phyloP scores from a whole-genome alignment of 305 asterid genomes.

The Salvia sclarea region DNA sequence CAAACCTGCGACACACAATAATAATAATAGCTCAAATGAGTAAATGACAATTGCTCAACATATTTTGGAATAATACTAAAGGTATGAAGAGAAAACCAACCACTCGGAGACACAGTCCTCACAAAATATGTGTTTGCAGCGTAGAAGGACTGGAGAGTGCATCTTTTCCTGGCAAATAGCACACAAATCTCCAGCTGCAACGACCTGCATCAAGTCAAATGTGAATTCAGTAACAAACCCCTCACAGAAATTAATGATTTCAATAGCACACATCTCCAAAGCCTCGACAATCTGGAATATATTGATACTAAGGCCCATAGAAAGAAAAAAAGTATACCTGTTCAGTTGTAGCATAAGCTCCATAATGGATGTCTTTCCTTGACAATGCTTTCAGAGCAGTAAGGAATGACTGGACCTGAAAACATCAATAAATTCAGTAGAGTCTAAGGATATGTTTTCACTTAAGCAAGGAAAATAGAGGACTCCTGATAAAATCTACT shows the following conservation, averaged over 20 bases:
- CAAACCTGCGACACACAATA: constrained; percentile 63
- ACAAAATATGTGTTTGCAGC: constrained; percentile 75
- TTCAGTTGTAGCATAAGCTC: constrained; percentile 77
- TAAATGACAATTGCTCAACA: not conserved
- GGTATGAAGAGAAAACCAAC: constrained; percentile 38
- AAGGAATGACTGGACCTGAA: constrained; percentile 65
- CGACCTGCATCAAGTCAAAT: constrained; percentile 47
- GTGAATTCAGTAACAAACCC: constrained; percentile 9
- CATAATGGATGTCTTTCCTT: constrained; percentile 68
- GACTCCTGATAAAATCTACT: constrained; percentile 14
- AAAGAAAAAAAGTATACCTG: constrained; percentile 48
- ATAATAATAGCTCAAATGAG: constrained; percentile 12
- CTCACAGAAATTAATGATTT: not conserved
- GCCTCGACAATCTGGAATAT: constrained; percentile 18
- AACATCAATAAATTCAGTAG: constrained; percentile 19
- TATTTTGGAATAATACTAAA: constrained; percentile 1
- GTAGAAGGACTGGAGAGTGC: constrained; percentile 68
- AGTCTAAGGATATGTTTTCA: not conserved
- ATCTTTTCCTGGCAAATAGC: constrained; percentile 87
- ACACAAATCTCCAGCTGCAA: constrained; percentile 72
- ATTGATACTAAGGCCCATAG: constrained; percentile 1
- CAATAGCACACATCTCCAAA: no score
- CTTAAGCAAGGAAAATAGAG: not conserved
- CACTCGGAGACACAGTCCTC: constrained; percentile 77
- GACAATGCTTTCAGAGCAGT: constrained; percentile 68